Evolutionary conservation across 2,329 filamentous ascomycete species (phyloP).

Genomic region (Emmonsiellopsis sp.): DNA sequence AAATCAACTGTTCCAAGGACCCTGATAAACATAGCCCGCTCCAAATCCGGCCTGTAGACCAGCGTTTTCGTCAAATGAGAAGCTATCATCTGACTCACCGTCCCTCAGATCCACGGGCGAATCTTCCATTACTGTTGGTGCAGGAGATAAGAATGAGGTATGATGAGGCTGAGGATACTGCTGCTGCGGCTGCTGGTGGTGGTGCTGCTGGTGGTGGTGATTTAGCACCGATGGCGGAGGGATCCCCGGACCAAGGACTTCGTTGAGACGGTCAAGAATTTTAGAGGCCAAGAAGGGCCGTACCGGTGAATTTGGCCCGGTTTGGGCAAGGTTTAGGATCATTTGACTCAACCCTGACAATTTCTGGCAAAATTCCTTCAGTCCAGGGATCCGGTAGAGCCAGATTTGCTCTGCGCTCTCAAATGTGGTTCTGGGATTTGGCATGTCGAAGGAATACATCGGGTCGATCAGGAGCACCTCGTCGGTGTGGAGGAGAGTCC

Average conservation of each 20-base stretch:
- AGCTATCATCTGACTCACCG: slow-evolving; percentile 10
- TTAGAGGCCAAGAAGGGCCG: slow-evolving; percentile 12
- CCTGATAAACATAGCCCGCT: slow-evolving; percentile 7
- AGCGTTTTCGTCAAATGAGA: slow-evolving; percentile 7
- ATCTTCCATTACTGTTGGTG: slow-evolving; percentile 4
- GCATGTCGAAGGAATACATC: slow-evolving; percentile 12
- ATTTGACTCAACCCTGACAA: slow-evolving; percentile 14
- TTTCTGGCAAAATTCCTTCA: slow-evolving; percentile 14
- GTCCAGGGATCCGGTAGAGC: slow-evolving; percentile 11
- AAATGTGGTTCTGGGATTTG: slow-evolving; percentile 12
- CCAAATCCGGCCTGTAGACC: slow-evolving; percentile 8
- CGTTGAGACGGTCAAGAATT: slow-evolving; percentile 13
- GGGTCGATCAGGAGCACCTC: slow-evolving; percentile 14
- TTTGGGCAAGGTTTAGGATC: slow-evolving; percentile 13
- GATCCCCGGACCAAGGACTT: slow-evolving; percentile 11
- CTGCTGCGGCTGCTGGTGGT: neutral
- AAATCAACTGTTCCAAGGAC: slow-evolving; percentile 11
- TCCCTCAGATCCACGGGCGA: slow-evolving; percentile 10
- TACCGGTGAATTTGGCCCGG: slow-evolving; percentile 9
- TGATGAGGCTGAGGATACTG: neutral
- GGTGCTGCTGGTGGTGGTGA: neutral
- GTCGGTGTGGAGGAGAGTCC: slow-evolving; percentile 10
- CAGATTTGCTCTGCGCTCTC: slow-evolving; percentile 13
- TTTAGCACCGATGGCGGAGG: neutral
- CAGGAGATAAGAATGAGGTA: slow-evolving; percentile 5